These are phyloP conservation scores for Fragaria ananassa DNA, from an alignment of 306 rosid species.

Conservation along the genomic window DNA sequence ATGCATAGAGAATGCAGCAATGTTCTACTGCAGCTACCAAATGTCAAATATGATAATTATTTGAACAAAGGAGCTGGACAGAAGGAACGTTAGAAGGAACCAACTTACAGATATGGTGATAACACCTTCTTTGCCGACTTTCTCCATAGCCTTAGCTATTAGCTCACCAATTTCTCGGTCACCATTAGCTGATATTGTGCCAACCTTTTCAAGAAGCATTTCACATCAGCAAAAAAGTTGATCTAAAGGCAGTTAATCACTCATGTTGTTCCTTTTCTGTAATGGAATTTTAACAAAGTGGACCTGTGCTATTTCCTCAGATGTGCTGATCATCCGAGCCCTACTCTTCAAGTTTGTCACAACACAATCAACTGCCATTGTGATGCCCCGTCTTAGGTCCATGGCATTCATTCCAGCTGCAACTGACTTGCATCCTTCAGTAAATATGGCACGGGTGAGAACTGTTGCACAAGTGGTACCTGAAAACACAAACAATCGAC, in stretches of 20 bases:
- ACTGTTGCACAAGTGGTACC: conserved; percentile 65
- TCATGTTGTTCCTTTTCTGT: neutral
- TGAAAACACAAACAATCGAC: conserved; percentile 21
- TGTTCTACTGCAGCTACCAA: neutral
- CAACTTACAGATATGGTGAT: conserved; percentile 44
- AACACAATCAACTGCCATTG: conserved; percentile 56
- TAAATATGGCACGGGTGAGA: conserved; percentile 51
- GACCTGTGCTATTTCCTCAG: conserved; percentile 60
- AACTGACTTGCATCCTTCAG: conserved; percentile 60
- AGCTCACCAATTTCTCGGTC: conserved; percentile 56
- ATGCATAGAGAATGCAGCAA: neutral
- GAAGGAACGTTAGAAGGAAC: neutral
- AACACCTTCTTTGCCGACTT: conserved; percentile 58
- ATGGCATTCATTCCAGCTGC: conserved; percentile 56
- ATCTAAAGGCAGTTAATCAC: neutral
- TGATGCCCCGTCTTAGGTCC: conserved; percentile 54
- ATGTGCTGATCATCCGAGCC: conserved; percentile 48
- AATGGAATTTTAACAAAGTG: neutral
- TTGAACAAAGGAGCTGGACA: neutral
- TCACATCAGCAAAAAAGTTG: neutral
- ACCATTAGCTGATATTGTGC: conserved; percentile 60
- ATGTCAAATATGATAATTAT: neutral
- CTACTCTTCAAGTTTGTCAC: conserved; percentile 55
- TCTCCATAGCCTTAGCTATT: conserved; percentile 60
- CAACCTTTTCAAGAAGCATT: conserved; percentile 32